Percentiles rank a stretch among this genome's conserved stretches.
phyloP scores from a whole-genome alignment of 2,329 filamentous ascomycete genomes.

The Macrophomina phaseolina region DNA sequence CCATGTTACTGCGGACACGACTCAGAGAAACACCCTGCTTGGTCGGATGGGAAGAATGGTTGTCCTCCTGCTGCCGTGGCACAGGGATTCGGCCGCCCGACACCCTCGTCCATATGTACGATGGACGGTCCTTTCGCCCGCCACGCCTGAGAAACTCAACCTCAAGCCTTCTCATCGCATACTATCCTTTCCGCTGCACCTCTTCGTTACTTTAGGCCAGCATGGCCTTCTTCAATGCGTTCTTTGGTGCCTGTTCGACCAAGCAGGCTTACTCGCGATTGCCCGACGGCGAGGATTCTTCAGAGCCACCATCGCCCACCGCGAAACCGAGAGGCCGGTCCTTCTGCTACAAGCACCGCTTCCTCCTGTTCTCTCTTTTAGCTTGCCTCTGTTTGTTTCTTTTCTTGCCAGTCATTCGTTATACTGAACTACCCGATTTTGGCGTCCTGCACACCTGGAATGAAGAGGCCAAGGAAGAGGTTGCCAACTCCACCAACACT shows the following conservation, averaged over 20 bases:
- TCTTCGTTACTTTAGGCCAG: background rate
- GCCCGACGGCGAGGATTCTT: background rate
- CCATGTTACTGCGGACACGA: background rate
- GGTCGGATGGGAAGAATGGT: background rate
- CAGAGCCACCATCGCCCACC: background rate
- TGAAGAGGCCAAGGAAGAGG: background rate
- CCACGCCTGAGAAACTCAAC: background rate
- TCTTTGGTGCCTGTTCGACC: background rate
- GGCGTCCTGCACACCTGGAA: background rate
- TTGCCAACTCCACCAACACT: background rate
- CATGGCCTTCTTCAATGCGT: slow-evolving; percentile 13
- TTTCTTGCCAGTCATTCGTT: background rate
- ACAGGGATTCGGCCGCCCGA: background rate
- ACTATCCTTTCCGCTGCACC: background rate
- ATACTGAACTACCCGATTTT: background rate
- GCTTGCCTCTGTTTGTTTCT: background rate
- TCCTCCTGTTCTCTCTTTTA: background rate
- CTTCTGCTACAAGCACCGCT: slow-evolving; percentile 1
- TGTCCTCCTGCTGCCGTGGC: background rate
- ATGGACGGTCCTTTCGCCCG: background rate
- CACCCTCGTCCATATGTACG: slow-evolving; percentile 6
- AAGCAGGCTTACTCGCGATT: slow-evolving; percentile 14
- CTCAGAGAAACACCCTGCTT: background rate
- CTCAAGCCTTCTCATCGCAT: background rate
- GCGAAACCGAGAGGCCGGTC: background rate